phyloP scores from a whole-genome alignment of 805 yeast species.

The Jamesozyma jinghongensis region DNA sequence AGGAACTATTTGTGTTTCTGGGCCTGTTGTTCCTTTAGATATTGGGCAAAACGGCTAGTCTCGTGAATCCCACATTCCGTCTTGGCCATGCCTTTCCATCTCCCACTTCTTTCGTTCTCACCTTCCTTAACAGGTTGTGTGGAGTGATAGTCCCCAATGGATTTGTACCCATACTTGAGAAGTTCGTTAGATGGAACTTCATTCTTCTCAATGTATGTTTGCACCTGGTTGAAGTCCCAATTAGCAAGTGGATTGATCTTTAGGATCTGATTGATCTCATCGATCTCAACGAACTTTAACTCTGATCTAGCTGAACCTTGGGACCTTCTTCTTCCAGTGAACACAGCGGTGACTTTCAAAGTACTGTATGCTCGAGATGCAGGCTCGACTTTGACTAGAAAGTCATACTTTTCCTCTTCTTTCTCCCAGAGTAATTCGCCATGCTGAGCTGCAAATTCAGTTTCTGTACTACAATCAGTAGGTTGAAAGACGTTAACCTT shows the following conservation, averaged over 20 bases:
- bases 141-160: constrained; percentile 93
- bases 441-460: constrained; percentile 54
- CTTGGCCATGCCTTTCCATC: constrained; percentile 90
- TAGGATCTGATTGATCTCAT: constrained; percentile 55
- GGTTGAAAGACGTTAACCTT: constrained; percentile 65
- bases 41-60: constrained; percentile 63
- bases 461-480: constrained; percentile 41
- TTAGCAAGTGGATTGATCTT: constrained; percentile 84
- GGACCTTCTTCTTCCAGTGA: constrained; percentile 83
- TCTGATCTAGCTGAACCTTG: constrained; percentile 80
- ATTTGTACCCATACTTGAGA: constrained; percentile 77
- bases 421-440: constrained; percentile 80
- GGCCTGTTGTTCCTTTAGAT: constrained; percentile 25
- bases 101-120: constrained; percentile 92
- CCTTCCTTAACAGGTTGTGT: constrained; percentile 84
- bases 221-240: constrained; percentile 72
- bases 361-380: constrained; percentile 73
- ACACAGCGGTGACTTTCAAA: constrained; percentile 67
- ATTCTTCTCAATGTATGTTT: constrained; percentile 55
- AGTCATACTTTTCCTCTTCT: constrained; percentile 77
- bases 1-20: neutral
- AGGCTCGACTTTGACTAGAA: constrained; percentile 86
- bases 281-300: constrained; percentile 69
- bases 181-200: constrained; percentile 80
- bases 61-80: constrained; percentile 96